These are phyloP conservation scores for Annulohypoxylon maeteangense DNA, from an alignment of 495 filamentous ascomycete species.

Conservation along the genomic window DNA sequence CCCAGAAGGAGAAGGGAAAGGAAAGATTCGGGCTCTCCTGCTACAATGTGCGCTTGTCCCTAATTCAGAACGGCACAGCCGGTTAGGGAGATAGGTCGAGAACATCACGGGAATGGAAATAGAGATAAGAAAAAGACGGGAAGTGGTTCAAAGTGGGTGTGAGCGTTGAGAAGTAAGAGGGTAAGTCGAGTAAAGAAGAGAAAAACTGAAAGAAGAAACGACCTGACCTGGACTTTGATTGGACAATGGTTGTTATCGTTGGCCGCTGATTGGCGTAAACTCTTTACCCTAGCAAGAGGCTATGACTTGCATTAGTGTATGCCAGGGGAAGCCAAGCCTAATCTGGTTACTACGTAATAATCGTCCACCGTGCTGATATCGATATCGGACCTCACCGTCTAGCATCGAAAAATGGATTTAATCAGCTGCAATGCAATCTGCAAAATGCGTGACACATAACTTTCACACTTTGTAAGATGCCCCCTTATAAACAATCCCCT, in stretches of 20 bases:
- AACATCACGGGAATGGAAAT: conserved; percentile 29
- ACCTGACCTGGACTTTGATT: conserved; percentile 9
- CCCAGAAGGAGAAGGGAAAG: conserved; percentile 14
- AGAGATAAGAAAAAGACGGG: conserved; percentile 37
- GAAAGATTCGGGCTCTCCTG: conserved; percentile 22
- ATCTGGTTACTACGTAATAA: too few relatives aligned
- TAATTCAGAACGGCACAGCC: conserved; percentile 28
- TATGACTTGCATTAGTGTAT: conserved; percentile 40
- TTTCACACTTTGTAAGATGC: background rate
- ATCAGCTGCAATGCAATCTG: background rate
- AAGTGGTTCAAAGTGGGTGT: conserved; percentile 38
- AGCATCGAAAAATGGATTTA: conserved; percentile 1
- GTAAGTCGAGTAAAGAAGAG: conserved; percentile 24
- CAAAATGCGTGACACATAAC: conserved; percentile 19
- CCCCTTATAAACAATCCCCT: background rate
- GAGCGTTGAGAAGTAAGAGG: conserved; percentile 31
- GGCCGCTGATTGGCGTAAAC: conserved; percentile 21
- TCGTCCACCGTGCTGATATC: conserved; percentile 2
- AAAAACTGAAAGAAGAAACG: conserved; percentile 13
- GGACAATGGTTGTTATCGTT: conserved; percentile 38
- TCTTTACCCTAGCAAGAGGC: conserved; percentile 17
- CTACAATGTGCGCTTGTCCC: background rate
- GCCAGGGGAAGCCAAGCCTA: conserved; percentile 15
- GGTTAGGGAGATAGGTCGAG: conserved; percentile 29
- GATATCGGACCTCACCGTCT: conserved; percentile 36